phyloP scores from a whole-genome alignment of 768 basidiomycete species.

The Lentinus tigrinus region DNA sequence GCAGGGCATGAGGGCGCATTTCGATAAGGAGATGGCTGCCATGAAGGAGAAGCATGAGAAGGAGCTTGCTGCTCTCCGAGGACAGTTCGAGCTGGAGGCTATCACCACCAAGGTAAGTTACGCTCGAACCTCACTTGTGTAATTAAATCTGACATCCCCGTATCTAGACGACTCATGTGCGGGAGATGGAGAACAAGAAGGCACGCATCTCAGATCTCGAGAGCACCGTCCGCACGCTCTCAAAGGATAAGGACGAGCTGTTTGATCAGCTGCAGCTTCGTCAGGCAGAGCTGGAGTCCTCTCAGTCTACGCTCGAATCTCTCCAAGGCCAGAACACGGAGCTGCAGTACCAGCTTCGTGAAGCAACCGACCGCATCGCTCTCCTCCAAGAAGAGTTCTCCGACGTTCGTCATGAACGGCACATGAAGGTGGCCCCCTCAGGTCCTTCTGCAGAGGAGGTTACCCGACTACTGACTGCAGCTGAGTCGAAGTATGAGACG shows the following conservation, averaged over 20 bases:
- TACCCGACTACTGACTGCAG: slow-evolving; percentile 68
- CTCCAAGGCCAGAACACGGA: slow-evolving; percentile 81
- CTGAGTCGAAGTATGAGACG: slow-evolving; percentile 75
- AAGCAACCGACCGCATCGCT: slow-evolving; percentile 68
- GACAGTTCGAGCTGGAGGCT: slow-evolving; percentile 76
- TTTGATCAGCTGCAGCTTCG: slow-evolving; percentile 87
- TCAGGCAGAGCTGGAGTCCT: slow-evolving; percentile 88
- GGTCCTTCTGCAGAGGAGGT: slow-evolving; percentile 61
- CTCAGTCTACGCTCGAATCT: slow-evolving; percentile 70
- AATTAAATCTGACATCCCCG: slow-evolving; percentile 7
- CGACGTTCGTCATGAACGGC: slow-evolving; percentile 62
- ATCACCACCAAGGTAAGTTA: slow-evolving; percentile 68
- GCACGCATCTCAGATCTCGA: slow-evolving; percentile 71
- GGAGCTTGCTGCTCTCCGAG: slow-evolving; percentile 62
- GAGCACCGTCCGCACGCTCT: slow-evolving; percentile 62
- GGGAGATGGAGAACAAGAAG: slow-evolving; percentile 61
- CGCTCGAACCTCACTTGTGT: neutral
- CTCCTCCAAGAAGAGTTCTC: slow-evolving; percentile 70
- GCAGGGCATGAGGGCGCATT: slow-evolving; percentile 58
- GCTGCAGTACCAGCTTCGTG: slow-evolving; percentile 81
- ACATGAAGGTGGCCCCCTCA: slow-evolving; percentile 41
- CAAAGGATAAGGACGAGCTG: slow-evolving; percentile 71
- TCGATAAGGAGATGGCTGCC: slow-evolving; percentile 66
- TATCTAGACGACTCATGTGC: slow-evolving; percentile 60
- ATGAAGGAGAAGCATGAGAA: slow-evolving; percentile 71